These are phyloP conservation scores for Atkinsonella texensis DNA, from an alignment of 2,329 filamentous ascomycete genomes.

Conservation along the genomic window DNA sequence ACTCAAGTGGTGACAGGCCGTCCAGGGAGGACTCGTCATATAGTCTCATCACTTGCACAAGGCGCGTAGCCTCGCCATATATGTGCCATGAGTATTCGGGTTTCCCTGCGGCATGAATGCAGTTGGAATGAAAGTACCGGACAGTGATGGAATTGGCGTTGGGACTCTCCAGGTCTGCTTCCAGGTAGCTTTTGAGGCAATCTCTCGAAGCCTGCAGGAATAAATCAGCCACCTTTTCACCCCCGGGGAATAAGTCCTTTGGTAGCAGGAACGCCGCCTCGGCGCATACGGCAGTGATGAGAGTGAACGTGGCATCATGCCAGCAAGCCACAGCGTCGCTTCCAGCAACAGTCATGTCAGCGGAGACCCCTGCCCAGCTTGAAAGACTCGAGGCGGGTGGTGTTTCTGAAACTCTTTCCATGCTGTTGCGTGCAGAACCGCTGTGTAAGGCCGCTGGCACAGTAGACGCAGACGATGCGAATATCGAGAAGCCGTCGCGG, in stretches of 20 bases:
- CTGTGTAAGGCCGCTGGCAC: not conserved
- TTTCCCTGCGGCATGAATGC: conserved; percentile 29
- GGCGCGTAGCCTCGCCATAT: conserved; percentile 29
- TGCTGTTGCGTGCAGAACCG: not conserved
- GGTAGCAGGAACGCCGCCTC: conserved; percentile 28
- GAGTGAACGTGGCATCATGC: conserved; percentile 26
- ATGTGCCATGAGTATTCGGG: conserved; percentile 32
- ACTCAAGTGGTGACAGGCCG: conserved; percentile 24
- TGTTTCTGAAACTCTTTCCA: not conserved
- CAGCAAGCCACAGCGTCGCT: conserved; percentile 12
- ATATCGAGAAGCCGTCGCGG: conserved; percentile 22
- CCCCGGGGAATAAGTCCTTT: conserved; percentile 26
- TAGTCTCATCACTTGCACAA: conserved; percentile 30
- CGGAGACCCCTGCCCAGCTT: conserved; percentile 2
- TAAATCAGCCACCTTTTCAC: conserved; percentile 22
- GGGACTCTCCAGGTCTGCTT: conserved; percentile 29
- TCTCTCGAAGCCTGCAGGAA: conserved; percentile 28
- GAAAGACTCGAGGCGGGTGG: conserved; percentile 1
- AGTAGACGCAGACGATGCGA: conserved; percentile 12
- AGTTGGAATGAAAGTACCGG: conserved; percentile 33
- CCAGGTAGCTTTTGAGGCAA: conserved; percentile 26
- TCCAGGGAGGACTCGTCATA: conserved; percentile 26
- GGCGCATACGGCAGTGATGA: conserved; percentile 32
- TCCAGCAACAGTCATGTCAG: not conserved
- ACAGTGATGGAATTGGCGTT: conserved; percentile 30